Percentiles rank a stretch among this genome's conserved stretches.
Conservation (phyloP, 1,284 basidiomycete genomes). For the Puccinia hordei region DNA sequence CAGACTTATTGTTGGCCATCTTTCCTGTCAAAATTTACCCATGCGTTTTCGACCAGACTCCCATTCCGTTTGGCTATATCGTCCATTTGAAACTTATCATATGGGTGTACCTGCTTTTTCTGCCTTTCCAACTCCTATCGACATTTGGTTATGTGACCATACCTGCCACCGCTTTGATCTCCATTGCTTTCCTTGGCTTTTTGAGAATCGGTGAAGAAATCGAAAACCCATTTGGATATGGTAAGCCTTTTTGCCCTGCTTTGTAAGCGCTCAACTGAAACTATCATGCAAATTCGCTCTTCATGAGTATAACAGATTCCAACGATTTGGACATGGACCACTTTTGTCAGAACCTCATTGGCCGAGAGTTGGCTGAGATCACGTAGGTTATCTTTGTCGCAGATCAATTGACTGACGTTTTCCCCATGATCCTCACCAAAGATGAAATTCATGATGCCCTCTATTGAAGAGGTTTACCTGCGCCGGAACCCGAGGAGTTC, state of each 20-base stretch:
- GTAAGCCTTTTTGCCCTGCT: background rate
- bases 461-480: background rate
- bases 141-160: slow-evolving; percentile 44
- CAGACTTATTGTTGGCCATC: slow-evolving; percentile 12
- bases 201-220: slow-evolving; percentile 45
- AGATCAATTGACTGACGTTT: no score
- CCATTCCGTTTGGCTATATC: slow-evolving; percentile 48
- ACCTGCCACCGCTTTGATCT: slow-evolving; percentile 29
- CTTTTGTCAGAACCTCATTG: slow-evolving; percentile 48
- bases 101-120: slow-evolving; percentile 40
- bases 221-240: slow-evolving; percentile 50
- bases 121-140: slow-evolving; percentile 40
- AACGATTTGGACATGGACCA: slow-evolving; percentile 51
- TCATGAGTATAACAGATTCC: background rate
- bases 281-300: no score
- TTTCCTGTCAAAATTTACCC: background rate
- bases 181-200: slow-evolving; percentile 43
- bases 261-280: background rate
- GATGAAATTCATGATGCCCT: no score
- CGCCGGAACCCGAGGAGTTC: slow-evolving; percentile 11
- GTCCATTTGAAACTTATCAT: slow-evolving; percentile 46
- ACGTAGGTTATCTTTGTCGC: background rate
- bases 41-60: no score
- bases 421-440: no score
- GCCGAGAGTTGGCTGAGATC: slow-evolving; percentile 33